Evolutionary conservation across 2,329 filamentous ascomycete genomes (phyloP).

Genomic region (Alternaria ventricosa): DNA sequence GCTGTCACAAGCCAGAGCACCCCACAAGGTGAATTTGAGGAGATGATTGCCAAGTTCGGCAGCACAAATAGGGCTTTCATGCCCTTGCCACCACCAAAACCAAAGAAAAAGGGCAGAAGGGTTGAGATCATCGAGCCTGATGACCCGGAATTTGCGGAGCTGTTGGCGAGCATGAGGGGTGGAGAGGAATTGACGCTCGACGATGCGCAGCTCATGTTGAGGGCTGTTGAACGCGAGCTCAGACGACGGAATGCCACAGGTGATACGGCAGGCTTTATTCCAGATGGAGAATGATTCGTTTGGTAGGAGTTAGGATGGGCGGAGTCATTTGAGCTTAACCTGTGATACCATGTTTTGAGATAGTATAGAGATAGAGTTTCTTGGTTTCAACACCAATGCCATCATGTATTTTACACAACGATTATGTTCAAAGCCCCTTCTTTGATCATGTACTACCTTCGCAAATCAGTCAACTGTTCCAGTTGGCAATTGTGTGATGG

Average conservation of each 20-base stretch:
- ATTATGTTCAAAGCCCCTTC: not conserved
- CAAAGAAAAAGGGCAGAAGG: conserved; percentile 13
- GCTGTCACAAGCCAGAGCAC: conserved; percentile 87
- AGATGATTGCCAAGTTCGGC: conserved; percentile 69
- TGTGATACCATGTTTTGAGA: conserved; percentile 20
- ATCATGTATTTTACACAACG: not conserved
- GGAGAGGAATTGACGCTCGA: conserved; percentile 22
- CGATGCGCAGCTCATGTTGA: conserved; percentile 27
- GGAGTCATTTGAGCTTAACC: conserved; percentile 17
- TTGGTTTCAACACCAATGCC: conserved; percentile 27
- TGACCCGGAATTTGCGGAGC: conserved; percentile 26
- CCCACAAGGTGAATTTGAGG: conserved; percentile 80
- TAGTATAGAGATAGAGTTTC: conserved; percentile 19
- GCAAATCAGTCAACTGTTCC: not conserved
- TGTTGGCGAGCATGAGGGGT: conserved; percentile 24
- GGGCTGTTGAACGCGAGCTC: conserved; percentile 22
- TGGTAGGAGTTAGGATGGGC: not conserved
- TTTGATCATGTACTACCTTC: not conserved
- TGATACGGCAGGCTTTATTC: not conserved
- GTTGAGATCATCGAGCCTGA: conserved; percentile 27
- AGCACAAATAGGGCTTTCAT: conserved; percentile 42
- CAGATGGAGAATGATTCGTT: conserved; percentile 9
- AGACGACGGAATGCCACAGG: conserved; percentile 10
- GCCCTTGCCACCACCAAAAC: conserved; percentile 18
- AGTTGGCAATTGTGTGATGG: not conserved